Evolutionary conservation across 192 early-diverging fungal species (phyloP).

Genomic region (Paraglomus brasilianum): DNA sequence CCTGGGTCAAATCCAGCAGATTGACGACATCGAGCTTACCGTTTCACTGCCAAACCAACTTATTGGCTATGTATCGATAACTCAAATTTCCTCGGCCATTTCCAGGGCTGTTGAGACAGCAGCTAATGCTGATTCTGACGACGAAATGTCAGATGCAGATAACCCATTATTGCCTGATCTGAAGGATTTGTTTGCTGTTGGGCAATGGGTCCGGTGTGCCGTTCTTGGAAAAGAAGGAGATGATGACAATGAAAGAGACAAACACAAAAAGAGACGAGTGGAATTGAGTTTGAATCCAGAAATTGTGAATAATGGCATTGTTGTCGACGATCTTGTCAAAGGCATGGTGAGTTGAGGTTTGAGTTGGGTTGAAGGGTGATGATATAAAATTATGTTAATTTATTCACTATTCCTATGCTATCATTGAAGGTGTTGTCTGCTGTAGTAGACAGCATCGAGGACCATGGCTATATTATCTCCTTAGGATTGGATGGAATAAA

Average conservation of each 20-base stretch:
- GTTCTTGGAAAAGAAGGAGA: conserved; percentile 55
- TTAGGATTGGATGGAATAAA: conserved; percentile 66
- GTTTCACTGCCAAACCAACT: conserved; percentile 86
- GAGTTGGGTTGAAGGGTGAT: too few species aligned
- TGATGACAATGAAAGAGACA: conserved; percentile 37
- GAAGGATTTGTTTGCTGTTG: conserved; percentile 66
- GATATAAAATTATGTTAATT: neutral
- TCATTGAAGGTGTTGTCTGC: conserved; percentile 57
- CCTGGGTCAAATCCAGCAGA: conserved; percentile 75
- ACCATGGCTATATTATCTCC: conserved; percentile 87
- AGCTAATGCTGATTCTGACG: conserved; percentile 49
- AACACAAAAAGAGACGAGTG: conserved; percentile 56
- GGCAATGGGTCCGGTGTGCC: conserved; percentile 80
- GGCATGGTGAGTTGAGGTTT: conserved; percentile 56
- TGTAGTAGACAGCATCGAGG: conserved; percentile 80
- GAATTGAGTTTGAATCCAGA: conserved; percentile 77
- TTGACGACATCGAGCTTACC: conserved; percentile 76
- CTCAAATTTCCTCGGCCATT: conserved; percentile 77
- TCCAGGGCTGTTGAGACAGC: conserved; percentile 68
- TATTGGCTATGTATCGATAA: conserved; percentile 79
- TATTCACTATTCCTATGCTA: neutral
- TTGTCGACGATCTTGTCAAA: conserved; percentile 59
- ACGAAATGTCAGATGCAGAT: conserved; percentile 40
- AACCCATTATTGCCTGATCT: conserved; percentile 65
- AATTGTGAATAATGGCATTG: conserved; percentile 72